These are phyloP conservation scores for Ruellia speciosa DNA, from an alignment of 305 asterid species.

Conservation along the genomic window DNA sequence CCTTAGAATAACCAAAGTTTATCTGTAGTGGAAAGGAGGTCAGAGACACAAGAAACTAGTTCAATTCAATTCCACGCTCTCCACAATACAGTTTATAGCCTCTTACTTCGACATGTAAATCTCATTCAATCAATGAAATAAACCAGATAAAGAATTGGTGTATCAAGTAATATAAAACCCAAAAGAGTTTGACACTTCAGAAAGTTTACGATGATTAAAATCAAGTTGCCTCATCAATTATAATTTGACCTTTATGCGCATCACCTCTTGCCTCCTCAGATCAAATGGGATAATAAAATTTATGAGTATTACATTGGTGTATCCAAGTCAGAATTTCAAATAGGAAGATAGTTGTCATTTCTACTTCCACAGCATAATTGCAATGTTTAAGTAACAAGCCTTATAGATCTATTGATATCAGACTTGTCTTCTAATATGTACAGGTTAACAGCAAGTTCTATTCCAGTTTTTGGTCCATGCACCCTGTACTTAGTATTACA, in stretches of 20 bases:
- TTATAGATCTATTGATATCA: no score
- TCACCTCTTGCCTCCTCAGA: background rate
- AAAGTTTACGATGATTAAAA: slow-evolving; percentile 1
- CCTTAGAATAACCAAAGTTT: background rate
- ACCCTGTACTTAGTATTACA: no score
- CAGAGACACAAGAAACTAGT: slow-evolving; percentile 5
- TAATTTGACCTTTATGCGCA: no score
- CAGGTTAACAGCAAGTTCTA: no score
- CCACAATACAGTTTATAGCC: slow-evolving; percentile 9
- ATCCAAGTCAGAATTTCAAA: no score
- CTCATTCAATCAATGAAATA: slow-evolving; percentile 9
- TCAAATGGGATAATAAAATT: no score
- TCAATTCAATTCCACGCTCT: slow-evolving; percentile 9
- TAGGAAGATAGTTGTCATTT: no score
- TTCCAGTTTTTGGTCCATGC: no score
- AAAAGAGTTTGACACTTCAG: background rate
- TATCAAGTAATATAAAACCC: background rate
- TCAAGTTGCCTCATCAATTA: slow-evolving; percentile 17
- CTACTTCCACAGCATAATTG: no score
- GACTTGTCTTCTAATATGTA: no score
- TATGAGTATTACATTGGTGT: no score
- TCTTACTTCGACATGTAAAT: slow-evolving; percentile 20
- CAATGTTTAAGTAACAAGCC: no score
- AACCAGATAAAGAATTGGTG: slow-evolving; percentile 7
- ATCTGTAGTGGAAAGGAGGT: slow-evolving; percentile 3